These are phyloP conservation scores for Xylaria sp. DNA, from an alignment of 2,329 filamentous ascomycete species.

Conservation along the genomic window DNA sequence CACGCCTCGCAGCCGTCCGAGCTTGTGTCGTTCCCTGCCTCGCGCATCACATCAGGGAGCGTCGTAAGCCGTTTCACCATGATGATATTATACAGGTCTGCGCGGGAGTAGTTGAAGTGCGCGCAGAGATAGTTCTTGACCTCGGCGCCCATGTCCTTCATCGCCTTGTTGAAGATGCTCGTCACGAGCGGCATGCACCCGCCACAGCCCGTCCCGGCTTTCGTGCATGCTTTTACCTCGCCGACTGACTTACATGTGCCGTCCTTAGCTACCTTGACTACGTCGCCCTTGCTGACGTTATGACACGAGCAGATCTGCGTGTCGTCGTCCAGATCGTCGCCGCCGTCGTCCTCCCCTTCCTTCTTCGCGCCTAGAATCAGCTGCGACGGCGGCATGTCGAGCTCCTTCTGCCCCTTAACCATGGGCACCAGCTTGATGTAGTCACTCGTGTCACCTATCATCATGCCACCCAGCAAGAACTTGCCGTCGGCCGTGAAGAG, in stretches of 20 bases:
- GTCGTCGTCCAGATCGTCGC: slow-evolving; percentile 82
- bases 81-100: slow-evolving; percentile 90
- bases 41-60: slow-evolving; percentile 80
- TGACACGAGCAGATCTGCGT: slow-evolving; percentile 93
- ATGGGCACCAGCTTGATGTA: slow-evolving; percentile 90
- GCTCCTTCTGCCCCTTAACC: slow-evolving; percentile 82
- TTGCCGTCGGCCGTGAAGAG: slow-evolving; percentile 90
- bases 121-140: slow-evolving; percentile 87
- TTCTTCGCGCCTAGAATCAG: slow-evolving; percentile 83
- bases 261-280: slow-evolving; percentile 76
- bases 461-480: slow-evolving; percentile 93
- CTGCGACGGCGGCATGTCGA: slow-evolving; percentile 82
- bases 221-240: slow-evolving; percentile 88
- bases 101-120: slow-evolving; percentile 84
- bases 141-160: slow-evolving; percentile 85
- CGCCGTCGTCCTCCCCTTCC: slow-evolving; percentile 78
- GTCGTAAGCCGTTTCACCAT: slow-evolving; percentile 81
- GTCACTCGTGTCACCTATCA: slow-evolving; percentile 92
- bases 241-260: slow-evolving; percentile 83
- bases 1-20: slow-evolving; percentile 88
- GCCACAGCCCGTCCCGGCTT: slow-evolving; percentile 89
- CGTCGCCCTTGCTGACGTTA: slow-evolving; percentile 87
- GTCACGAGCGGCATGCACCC: slow-evolving; percentile 90
- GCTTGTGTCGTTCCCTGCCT: slow-evolving; percentile 74
- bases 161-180: slow-evolving; percentile 88